Evolutionary conservation across 192 early-diverging fungal species (phyloP).

Genomic region (Gryganskiella cystojenkinii): DNA sequence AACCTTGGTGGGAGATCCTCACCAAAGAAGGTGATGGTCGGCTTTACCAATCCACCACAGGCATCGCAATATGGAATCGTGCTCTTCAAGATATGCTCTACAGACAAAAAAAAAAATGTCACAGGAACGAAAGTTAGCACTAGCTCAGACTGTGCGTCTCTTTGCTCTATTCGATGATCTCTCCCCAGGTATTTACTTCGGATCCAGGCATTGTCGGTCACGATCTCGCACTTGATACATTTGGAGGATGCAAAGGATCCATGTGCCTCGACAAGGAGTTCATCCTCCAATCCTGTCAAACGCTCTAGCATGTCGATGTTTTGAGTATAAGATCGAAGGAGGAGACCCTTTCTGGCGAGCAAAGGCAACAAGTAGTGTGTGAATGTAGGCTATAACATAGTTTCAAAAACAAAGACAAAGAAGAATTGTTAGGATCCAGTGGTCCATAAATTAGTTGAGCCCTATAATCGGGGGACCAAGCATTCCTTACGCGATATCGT

Average conservation of each 20-base stretch:
- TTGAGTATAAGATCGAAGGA: conserved; percentile 91
- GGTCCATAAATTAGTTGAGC: not conserved
- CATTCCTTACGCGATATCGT: conserved; percentile 59
- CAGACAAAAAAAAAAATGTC: conserved; percentile 27
- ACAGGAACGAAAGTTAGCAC: too few relatives aligned
- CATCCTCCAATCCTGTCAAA: conserved; percentile 74
- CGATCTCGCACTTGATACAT: conserved; percentile 73
- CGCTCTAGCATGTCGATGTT: conserved; percentile 98
- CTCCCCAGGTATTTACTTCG: conserved; percentile 29
- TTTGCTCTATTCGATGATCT: too few relatives aligned
- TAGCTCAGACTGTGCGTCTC: too few relatives aligned
- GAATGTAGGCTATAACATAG: conserved; percentile 70
- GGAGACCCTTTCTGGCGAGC: conserved; percentile 72
- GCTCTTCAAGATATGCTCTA: conserved; percentile 63
- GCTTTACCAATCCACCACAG: conserved; percentile 85
- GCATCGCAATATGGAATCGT: conserved; percentile 75
- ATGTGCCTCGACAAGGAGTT: conserved; percentile 90
- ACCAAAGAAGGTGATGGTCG: conserved; percentile 97
- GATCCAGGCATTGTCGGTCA: conserved; percentile 39
- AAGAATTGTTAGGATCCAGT: not conserved
- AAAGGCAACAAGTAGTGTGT: conserved; percentile 90
- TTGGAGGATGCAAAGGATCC: conserved; percentile 89
- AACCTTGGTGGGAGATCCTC: conserved; percentile 87
- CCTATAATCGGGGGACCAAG: not conserved
- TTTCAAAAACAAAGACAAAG: conserved; percentile 3